These are phyloP conservation scores for Calendula officinalis DNA, from an alignment of 129 eudicot species.

Conservation along the genomic window DNA sequence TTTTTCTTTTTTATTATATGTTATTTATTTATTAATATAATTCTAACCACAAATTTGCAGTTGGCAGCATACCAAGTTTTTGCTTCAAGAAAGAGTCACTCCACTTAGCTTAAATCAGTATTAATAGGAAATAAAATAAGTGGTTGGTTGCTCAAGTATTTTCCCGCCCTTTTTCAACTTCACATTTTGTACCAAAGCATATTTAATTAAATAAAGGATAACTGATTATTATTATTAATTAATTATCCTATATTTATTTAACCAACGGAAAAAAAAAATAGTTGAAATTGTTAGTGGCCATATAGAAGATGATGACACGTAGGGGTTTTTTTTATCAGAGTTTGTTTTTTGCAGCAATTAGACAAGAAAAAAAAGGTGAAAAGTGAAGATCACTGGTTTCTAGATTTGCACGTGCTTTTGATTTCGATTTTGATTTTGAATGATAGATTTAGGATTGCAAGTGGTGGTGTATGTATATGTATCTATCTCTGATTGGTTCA, in stretches of 20 bases:
- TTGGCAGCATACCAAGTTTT: slow-evolving; percentile 73
- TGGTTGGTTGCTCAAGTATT: slow-evolving; percentile 13
- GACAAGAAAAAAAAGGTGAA: slow-evolving; percentile 22
- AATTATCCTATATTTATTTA: too few relatives aligned
- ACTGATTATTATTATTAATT: too few relatives aligned
- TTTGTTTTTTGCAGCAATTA: slow-evolving; percentile 26
- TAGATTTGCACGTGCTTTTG: slow-evolving; percentile 38
- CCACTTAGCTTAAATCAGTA: slow-evolving; percentile 43
- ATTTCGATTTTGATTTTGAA: slow-evolving; percentile 9
- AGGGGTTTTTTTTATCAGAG: background rate
- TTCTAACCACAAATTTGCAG: slow-evolving; percentile 42
- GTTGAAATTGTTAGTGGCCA: slow-evolving; percentile 10
- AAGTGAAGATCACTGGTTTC: slow-evolving; percentile 26
- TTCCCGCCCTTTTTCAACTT: slow-evolving; percentile 9
- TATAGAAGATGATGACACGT: slow-evolving; percentile 7
- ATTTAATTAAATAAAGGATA: slow-evolving; percentile 7
- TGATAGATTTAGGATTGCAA: slow-evolving; percentile 28
- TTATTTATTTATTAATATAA: background rate
- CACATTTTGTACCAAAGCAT: slow-evolving; percentile 34
- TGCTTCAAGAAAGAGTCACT: slow-evolving; percentile 65
- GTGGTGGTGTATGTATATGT: slow-evolving; percentile 31
- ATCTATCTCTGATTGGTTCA: slow-evolving; percentile 31
- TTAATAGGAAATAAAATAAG: slow-evolving; percentile 26
- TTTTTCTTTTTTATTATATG: background rate
- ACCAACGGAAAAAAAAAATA: background rate